Evolutionary conservation across 2,329 filamentous ascomycete species (phyloP).

Genomic region (Xylariaceae sp.): DNA sequence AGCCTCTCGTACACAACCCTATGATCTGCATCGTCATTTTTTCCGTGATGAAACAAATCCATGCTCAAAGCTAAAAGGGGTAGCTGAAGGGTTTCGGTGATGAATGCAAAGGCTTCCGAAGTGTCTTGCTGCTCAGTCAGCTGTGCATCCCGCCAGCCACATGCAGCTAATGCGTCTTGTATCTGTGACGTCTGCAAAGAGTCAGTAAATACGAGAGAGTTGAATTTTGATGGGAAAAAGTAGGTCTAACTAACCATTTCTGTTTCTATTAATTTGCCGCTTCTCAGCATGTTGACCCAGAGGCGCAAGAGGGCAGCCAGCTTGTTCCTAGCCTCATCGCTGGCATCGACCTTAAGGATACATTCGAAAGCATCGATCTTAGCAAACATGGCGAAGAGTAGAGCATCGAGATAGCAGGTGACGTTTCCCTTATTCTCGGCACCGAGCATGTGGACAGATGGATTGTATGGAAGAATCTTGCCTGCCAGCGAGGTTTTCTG

Average conservation of each 20-base stretch:
- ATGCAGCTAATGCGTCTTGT: constrained; percentile 76
- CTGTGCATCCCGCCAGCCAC: constrained; percentile 82
- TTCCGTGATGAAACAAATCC: constrained; percentile 89
- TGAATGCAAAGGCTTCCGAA: constrained; percentile 92
- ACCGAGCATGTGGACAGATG: constrained; percentile 69
- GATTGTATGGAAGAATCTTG: constrained; percentile 69
- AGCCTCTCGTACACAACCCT: constrained; percentile 90
- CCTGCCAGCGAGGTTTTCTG: constrained; percentile 80
- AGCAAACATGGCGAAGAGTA: constrained; percentile 95
- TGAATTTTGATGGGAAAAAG: background rate
- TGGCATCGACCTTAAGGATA: constrained; percentile 77
- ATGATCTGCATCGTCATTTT: constrained; percentile 82
- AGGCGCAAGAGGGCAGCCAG: constrained; percentile 75
- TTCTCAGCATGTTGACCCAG: constrained; percentile 90
- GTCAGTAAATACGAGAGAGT: constrained; percentile 26
- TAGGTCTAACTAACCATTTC: constrained; percentile 65
- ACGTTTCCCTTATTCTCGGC: constrained; percentile 82
- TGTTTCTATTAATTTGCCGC: constrained; percentile 76
- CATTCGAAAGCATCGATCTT: constrained; percentile 87
- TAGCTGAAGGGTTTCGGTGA: constrained; percentile 83
- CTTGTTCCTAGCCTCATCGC: constrained; percentile 66
- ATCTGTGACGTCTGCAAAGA: constrained; percentile 67
- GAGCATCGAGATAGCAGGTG: constrained; percentile 90
- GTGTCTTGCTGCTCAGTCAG: constrained; percentile 84
- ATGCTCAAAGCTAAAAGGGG: constrained; percentile 88